Evolutionary conservation across 352 stramenopile species (phyloP), one percentile per base, ranked within the genome.

Genomic region (Phytophthora crassamura): DNA sequence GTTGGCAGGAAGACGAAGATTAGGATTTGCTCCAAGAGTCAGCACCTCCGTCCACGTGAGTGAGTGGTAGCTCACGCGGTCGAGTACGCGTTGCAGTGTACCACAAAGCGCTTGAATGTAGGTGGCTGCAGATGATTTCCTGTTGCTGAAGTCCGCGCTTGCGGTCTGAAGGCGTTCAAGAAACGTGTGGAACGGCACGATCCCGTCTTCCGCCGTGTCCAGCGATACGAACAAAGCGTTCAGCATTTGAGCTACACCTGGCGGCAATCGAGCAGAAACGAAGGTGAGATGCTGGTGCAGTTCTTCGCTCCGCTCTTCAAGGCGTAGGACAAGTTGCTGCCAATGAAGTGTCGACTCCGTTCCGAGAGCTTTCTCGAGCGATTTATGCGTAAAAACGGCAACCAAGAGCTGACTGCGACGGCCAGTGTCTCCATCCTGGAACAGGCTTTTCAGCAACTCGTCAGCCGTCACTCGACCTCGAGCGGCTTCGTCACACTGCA

Each of bases 241-340:
- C 0, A 89, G 20, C 18, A 69, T 36, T 4, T 56, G 46, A 0
- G 68, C 43, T 0, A 72, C 57, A 1, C 40, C 64, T 3, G 71
- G 69, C 8, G 75, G 54, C 2, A 84, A 36, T 11, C 43, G n/a
- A 2, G 35, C 56, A 32, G 84, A 79, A 2, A 77, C 50, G 0
- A 74, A 55, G 1, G 49, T 60, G 14, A 86, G 15, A 42, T 84
- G 78, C 4, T 73, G 56, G 36, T 79, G 69, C 15, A 88, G 72
- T 12, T 72, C 15, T 28, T 71, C 28, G 32, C 67, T 86, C 1
- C 64, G 28, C 0, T 41, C 59, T 54, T 89, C 82, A 16, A 91
- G 59, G 28, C 64, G 64, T 9, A 86, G 48, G 4, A 91, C 25
- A n/a, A 91, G 39, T 33, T 87, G 69, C 62, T 91, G 82, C 82